Evolutionary conservation across 2,329 filamentous ascomycete genomes (phyloP), one percentile per base, ranked within the genome.

Genomic region (Diaporthe citriasiana): DNA sequence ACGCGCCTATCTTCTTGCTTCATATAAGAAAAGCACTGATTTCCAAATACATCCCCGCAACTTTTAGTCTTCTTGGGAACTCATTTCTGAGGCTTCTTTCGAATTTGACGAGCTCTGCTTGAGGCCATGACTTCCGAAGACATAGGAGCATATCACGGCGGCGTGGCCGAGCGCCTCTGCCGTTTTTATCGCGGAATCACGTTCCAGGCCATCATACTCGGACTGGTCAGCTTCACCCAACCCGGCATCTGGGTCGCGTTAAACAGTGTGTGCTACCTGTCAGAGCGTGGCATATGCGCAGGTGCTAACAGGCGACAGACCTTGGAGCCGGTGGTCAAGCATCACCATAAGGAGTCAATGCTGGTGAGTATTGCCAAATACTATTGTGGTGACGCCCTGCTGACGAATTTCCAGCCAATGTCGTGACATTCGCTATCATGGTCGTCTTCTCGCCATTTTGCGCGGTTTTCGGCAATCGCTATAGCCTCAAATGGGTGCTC

Each of bases 401-500:
- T 51, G 40, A 63, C 40, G 10, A 5, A 6, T 9, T n/a, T 9
- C 9, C 40, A 66, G 60, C 60, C 30, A 66, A 66, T 19, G 60
- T 66, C 0, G 60, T 66, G 30, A 66, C 60, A 1, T 66, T 66
- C 9, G 60, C 60, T 2, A 70, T 75, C 53, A 75, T 75, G 73
- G 70, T 73, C 17, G 72, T 75, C 33, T 72, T 72, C 40, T 73
- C 57, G n/a, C 63, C 73, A n/a, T 40, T 75, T 27, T 73, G 69
- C 42, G 57, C 70, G 17, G 53, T 73, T 7, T 51, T 75, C 9
- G 73, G 70, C 38, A 75, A 73, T 35, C 72, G 60, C 0, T 60
- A 59, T 27, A 72, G 80, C 6, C 79, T 78, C 2, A 79, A 81
- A 66, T 82, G 81, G 80, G 82, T 82, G 35, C 78, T 82, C 25